phyloP scores from a whole-genome alignment of 371 early-diverging fungal genomes.

The Chytridium lagenaria region DNA sequence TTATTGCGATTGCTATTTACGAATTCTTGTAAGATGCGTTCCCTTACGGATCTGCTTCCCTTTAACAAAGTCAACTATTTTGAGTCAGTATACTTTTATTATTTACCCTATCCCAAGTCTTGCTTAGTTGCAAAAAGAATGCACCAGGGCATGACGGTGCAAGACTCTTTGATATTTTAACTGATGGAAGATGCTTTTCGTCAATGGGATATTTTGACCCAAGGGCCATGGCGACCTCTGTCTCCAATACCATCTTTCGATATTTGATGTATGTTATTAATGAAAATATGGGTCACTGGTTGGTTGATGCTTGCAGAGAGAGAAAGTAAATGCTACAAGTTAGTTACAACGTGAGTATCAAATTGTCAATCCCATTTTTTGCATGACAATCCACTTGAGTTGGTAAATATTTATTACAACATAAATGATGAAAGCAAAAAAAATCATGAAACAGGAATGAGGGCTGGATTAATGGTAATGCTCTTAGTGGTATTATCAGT shows the following conservation, averaged over 20 bases:
- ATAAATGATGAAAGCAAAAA: no score
- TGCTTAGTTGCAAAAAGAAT: slow-evolving; percentile 50
- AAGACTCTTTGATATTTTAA: not conserved
- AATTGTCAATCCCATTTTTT: not conserved
- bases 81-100: not conserved
- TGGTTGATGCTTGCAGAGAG: no score
- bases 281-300: no score
- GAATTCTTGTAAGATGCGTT: slow-evolving; percentile 59
- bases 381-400: not conserved
- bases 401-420: no score
- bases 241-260: slow-evolving; percentile 1
- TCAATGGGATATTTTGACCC: slow-evolving; percentile 8
- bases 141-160: not conserved
- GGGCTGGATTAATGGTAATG: slow-evolving; percentile 75
- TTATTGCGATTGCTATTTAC: slow-evolving; percentile 53
- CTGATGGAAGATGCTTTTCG: slow-evolving; percentile 4
- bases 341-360: not conserved
- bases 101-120: slow-evolving; percentile 55
- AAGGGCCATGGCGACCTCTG: not conserved
- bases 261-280: no score
- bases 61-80: slow-evolving; percentile 20
- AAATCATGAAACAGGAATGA: not conserved
- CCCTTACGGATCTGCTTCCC: slow-evolving; percentile 54
- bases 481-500: slow-evolving; percentile 89
- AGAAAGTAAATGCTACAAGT: no score